A percentile compares a stretch with the other conserved stretches of the same genome.
Evolutionary conservation across 495 filamentous ascomycete genomes (phyloP).

Genomic region (Pyronema domesticum): DNA sequence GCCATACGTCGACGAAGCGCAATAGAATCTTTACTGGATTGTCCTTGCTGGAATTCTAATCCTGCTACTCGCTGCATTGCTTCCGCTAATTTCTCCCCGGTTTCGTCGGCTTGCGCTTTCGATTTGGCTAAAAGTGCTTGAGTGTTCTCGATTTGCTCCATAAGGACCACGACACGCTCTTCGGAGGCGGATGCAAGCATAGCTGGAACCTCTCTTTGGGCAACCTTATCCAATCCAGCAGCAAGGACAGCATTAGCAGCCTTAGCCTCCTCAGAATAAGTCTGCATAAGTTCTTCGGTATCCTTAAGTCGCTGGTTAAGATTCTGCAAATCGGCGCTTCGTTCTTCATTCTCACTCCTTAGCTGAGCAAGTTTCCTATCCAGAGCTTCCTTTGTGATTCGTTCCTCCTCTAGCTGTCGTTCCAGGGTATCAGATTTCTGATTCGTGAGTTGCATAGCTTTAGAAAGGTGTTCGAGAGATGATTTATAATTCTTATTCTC

Average conservation of each 20-base stretch:
- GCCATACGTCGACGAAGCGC: constrained; percentile 79
- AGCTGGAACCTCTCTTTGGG: constrained; percentile 33
- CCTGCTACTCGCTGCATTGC: constrained; percentile 94
- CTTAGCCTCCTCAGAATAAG: constrained; percentile 67
- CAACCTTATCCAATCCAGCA: constrained; percentile 58
- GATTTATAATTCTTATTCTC: constrained; percentile 52
- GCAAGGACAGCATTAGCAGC: constrained; percentile 72
- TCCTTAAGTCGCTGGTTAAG: constrained; percentile 57
- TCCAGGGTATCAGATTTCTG: constrained; percentile 61
- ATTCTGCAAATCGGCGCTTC: constrained; percentile 60
- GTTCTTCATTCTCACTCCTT: constrained; percentile 68
- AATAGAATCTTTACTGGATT: constrained; percentile 81
- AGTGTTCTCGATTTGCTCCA: constrained; percentile 60
- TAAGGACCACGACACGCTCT: constrained; percentile 60
- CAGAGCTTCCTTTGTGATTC: constrained; percentile 52
- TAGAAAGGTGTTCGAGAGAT: constrained; percentile 55
- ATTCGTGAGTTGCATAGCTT: constrained; percentile 59
- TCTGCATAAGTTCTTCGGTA: constrained; percentile 80
- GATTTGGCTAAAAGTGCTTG: constrained; percentile 68
- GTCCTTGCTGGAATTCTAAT: constrained; percentile 90
- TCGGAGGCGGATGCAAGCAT: constrained; percentile 40
- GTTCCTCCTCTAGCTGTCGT: constrained; percentile 69
- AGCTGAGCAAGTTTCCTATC: constrained; percentile 66
- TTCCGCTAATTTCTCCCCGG: constrained; percentile 70
- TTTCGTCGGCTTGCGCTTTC: constrained; percentile 73